Evolutionary conservation across 306 rosid genomes (phyloP).

Genomic region (Datisca glomerata): DNA sequence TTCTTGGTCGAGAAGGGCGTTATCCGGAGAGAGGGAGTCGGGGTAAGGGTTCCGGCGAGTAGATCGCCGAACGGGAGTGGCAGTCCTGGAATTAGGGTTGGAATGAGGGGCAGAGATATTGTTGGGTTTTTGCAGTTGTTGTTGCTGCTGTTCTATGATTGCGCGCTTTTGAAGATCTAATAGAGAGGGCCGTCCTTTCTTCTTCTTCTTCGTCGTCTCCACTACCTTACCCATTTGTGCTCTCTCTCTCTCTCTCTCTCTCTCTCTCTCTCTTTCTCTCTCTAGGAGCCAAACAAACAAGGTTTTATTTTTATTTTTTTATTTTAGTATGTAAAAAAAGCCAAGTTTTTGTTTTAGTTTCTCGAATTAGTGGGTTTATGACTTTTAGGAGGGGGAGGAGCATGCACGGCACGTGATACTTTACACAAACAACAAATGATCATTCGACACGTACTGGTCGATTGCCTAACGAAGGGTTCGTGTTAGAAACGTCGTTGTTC

Average conservation of each 20-base stretch:
- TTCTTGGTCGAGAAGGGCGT: conserved; percentile 12
- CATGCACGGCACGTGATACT: conserved; percentile 32
- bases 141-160: conserved; percentile 24
- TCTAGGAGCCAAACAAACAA: conserved; percentile 33
- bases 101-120: conserved; percentile 23
- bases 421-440: not conserved
- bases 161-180: conserved; percentile 59
- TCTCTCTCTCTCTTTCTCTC: conserved; percentile 26
- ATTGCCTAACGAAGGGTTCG: not conserved
- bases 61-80: conserved; percentile 41
- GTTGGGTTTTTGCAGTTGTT: conserved; percentile 8
- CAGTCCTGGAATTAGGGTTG: conserved; percentile 26
- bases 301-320: conserved; percentile 16
- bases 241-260: conserved; percentile 18
- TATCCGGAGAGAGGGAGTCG: conserved; percentile 11
- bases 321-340: conserved; percentile 8
- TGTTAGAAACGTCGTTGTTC: not conserved
- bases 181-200: conserved; percentile 71
- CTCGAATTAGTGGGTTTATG: not conserved
- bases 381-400: conserved; percentile 3
- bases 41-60: conserved; percentile 54
- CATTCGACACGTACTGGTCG: conserved; percentile 9
- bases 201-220: conserved; percentile 66
- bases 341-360: not conserved
- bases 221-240: conserved; percentile 57